phyloP scores from a whole-genome alignment of 768 basidiomycete genomes.

The Rhizopogon vesiculosus region DNA sequence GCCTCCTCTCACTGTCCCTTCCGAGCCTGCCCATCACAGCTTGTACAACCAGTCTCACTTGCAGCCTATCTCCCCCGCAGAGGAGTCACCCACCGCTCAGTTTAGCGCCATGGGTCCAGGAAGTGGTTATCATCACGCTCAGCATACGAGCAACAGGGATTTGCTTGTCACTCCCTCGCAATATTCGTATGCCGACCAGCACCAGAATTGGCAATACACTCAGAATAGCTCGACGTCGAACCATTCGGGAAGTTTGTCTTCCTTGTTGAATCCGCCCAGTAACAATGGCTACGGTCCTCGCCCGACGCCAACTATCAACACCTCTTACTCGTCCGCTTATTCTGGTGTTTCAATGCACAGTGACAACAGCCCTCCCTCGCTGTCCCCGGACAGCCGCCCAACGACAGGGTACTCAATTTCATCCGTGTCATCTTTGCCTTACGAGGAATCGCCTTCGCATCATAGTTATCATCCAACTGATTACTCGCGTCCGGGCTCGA shows the following conservation, averaged over 20 bases:
- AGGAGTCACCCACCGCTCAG: constrained; percentile 56
- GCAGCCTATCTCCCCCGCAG: constrained; percentile 65
- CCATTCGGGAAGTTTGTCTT: constrained; percentile 72
- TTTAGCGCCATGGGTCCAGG: constrained; percentile 36
- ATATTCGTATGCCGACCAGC: constrained; percentile 62
- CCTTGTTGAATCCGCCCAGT: constrained; percentile 66
- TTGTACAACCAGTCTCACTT: constrained; percentile 58
- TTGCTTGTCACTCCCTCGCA: constrained; percentile 46
- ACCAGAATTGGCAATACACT: constrained; percentile 49
- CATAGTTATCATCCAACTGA: constrained; percentile 40
- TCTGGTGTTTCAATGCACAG: constrained; percentile 64
- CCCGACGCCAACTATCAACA: constrained; percentile 67
- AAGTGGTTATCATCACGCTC: constrained; percentile 22
- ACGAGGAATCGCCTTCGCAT: constrained; percentile 49
- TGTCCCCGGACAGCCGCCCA: constrained; percentile 83
- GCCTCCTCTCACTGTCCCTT: constrained; percentile 81
- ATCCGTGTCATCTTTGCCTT: constrained; percentile 72
- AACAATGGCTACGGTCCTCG: constrained; percentile 39
- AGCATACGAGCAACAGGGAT: constrained; percentile 26
- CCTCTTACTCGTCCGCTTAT: constrained; percentile 64
- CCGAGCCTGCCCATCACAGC: constrained; percentile 55
- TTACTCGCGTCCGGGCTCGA: constrained; percentile 70
- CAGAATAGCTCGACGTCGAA: constrained; percentile 51
- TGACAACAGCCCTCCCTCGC: constrained; percentile 62
- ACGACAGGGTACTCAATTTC: constrained; percentile 85